Percentiles rank a stretch among this genome's conserved stretches.
Conservation (phyloP, 495 filamentous ascomycete species). For the Rostrohypoxylon terebratum region DNA sequence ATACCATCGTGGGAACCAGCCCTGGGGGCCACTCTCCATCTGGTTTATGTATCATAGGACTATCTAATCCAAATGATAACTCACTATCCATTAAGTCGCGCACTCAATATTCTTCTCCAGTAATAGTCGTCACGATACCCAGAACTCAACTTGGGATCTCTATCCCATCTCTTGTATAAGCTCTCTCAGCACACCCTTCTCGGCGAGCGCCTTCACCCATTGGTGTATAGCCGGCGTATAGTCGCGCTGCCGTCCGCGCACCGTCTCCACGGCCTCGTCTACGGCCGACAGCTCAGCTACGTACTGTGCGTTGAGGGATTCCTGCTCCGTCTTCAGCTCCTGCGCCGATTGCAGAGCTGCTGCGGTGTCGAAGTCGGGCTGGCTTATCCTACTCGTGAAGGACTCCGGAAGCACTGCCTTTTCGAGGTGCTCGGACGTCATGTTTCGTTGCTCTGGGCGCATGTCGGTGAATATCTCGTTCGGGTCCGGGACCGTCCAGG, state of each 20-base stretch:
- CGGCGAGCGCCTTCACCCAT: conserved; percentile 58
- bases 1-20: neutral
- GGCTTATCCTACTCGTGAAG: conserved; percentile 13
- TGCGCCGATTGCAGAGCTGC: conserved; percentile 33
- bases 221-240: conserved; percentile 57
- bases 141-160: neutral
- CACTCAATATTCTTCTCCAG: neutral
- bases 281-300: conserved; percentile 37
- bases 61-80: neutral
- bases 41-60: neutral
- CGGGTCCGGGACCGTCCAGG: conserved; percentile 19
- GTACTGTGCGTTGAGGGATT: conserved; percentile 44
- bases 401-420: conserved; percentile 1
- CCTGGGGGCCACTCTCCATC: neutral
- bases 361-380: conserved; percentile 17
- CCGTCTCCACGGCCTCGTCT: conserved; percentile 42
- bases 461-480: conserved; percentile 23
- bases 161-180: conserved; percentile 45
- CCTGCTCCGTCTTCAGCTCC: conserved; percentile 43
- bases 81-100: neutral
- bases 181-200: conserved; percentile 53
- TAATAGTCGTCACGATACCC: neutral
- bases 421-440: conserved; percentile 39
- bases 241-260: conserved; percentile 54
- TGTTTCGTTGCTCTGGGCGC: conserved; percentile 42